phyloP scores from a whole-genome alignment of 495 filamentous ascomycete genomes.

The Xylaria flabelliformis region DNA sequence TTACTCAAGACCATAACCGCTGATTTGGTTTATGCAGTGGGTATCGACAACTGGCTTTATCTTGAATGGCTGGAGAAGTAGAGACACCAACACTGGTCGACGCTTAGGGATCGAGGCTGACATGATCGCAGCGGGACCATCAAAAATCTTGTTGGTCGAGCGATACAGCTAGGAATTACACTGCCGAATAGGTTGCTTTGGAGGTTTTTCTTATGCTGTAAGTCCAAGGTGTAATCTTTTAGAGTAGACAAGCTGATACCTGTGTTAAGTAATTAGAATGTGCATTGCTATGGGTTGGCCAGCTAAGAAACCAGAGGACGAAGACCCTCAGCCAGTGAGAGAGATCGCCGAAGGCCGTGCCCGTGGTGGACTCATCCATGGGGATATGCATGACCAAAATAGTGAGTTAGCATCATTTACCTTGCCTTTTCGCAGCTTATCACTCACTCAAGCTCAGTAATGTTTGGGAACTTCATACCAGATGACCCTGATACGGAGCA shows the following conservation, averaged over 20 bases:
- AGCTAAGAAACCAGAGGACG: not conserved
- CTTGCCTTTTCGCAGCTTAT: not conserved
- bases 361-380: not conserved
- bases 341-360: not conserved
- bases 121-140: not conserved
- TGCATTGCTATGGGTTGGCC: conserved; percentile 16
- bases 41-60: conserved; percentile 4
- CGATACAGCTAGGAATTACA: not conserved
- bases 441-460: not conserved
- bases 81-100: too few species aligned
- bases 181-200: conserved; percentile 15
- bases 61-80: conserved; percentile 18
- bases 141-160: not conserved
- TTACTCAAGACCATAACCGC: too few species aligned
- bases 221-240: not conserved
- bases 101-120: not conserved
- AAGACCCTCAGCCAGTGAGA: conserved; percentile 3
- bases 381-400: conserved; percentile 11
- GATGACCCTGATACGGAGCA: not conserved
- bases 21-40: not conserved
- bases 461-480: conserved; percentile 10
- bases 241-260: not conserved
- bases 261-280: conserved; percentile 1
- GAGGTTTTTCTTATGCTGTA: conserved; percentile 20
- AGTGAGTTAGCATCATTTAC: not conserved